These are phyloP conservation scores for Xanthoconium stramineum DNA, from an alignment of 768 basidiomycete species.

Conservation along the genomic window DNA sequence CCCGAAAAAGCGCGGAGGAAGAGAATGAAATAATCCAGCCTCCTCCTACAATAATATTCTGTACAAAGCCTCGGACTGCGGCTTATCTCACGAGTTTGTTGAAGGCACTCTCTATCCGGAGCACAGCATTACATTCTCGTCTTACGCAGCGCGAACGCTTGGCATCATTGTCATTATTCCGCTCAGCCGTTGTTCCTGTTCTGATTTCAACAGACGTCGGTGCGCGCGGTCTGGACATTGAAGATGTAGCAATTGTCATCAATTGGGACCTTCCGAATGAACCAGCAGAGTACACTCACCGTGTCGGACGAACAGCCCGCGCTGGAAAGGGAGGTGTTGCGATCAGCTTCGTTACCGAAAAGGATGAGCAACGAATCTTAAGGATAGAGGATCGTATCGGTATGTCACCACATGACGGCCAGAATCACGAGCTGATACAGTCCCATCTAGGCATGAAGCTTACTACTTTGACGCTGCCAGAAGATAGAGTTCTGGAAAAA, in stretches of 20 bases:
- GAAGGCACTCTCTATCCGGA: slow-evolving; percentile 75
- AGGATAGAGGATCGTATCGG: slow-evolving; percentile 85
- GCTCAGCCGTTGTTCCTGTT: slow-evolving; percentile 83
- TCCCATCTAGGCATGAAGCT: slow-evolving; percentile 62
- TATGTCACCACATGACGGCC: slow-evolving; percentile 37
- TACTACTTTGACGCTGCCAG: slow-evolving; percentile 70
- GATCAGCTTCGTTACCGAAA: slow-evolving; percentile 92
- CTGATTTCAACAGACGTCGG: slow-evolving; percentile 95
- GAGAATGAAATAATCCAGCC: slow-evolving; percentile 65
- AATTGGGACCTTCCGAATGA: slow-evolving; percentile 95
- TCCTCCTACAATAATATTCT: slow-evolving; percentile 97
- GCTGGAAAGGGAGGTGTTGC: slow-evolving; percentile 87
- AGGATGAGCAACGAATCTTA: slow-evolving; percentile 81
- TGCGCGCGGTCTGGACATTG: slow-evolving; percentile 92
- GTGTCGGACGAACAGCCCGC: slow-evolving; percentile 91
- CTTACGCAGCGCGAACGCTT: slow-evolving; percentile 90
- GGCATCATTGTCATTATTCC: slow-evolving; percentile 79
- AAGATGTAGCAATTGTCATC: slow-evolving; percentile 92
- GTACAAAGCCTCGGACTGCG: slow-evolving; percentile 76
- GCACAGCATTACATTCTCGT: slow-evolving; percentile 88
- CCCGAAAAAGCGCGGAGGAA: slow-evolving; percentile 31
- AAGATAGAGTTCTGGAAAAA: slow-evolving; percentile 77
- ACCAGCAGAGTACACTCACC: slow-evolving; percentile 93
- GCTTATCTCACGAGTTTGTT: slow-evolving; percentile 84
- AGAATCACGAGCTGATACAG: neutral